phyloP scores from a whole-genome alignment of 495 filamentous ascomycete species.

The Aspergillus ellipticus region DNA sequence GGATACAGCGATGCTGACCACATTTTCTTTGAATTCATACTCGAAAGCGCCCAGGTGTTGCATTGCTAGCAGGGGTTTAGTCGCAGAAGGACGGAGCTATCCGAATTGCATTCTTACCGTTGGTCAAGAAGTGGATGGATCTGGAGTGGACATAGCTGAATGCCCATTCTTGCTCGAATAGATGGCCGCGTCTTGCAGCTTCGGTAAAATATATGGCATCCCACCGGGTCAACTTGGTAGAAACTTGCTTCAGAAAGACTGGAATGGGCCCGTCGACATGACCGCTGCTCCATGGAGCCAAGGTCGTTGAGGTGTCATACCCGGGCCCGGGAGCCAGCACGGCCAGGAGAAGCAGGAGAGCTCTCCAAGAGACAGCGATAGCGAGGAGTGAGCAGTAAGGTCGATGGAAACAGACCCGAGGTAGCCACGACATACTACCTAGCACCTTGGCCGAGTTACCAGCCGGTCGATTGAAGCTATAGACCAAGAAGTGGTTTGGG shows the following conservation, averaged over 20 bases:
- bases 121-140: neutral
- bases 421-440: neutral
- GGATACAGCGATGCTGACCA: neutral
- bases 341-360: neutral
- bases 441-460: neutral
- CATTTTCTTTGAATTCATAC: neutral
- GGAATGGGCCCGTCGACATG: neutral
- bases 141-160: neutral
- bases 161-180: slow-evolving; percentile 10
- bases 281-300: neutral
- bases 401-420: neutral
- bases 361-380: slow-evolving; percentile 1
- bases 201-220: slow-evolving; percentile 8
- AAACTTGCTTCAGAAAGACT: neutral
- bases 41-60: neutral
- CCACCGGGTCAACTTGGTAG: slow-evolving; percentile 6
- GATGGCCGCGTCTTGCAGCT: neutral
- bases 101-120: neutral
- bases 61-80: neutral
- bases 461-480: neutral
- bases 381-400: neutral
- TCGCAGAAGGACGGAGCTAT: no score
- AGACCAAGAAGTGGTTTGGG: neutral
- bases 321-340: slow-evolving; percentile 2
- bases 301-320: slow-evolving; percentile 10